Conservation (phyloP, 2,329 filamentous ascomycete genomes). For the Epichloe sibirici region DNA sequence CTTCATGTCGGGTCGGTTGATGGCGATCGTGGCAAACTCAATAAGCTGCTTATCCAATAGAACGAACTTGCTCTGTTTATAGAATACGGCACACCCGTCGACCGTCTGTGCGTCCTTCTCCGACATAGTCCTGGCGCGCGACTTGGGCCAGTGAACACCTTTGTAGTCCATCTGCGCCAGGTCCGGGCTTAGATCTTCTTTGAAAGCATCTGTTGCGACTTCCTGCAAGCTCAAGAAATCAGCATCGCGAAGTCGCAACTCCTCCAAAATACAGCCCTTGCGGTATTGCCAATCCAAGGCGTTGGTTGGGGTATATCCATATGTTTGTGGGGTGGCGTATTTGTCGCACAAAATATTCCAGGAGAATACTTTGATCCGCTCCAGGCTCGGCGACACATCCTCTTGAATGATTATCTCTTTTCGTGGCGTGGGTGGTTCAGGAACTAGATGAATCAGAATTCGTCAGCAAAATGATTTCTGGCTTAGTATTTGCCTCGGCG, state of each 20-base stretch:
- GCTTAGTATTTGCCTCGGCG: background rate
- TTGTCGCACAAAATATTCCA: constrained; percentile 96
- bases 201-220: constrained; percentile 82
- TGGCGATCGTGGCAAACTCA: constrained; percentile 82
- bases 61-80: constrained; percentile 89
- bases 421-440: constrained; percentile 63
- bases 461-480: background rate
- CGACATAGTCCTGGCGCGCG: constrained; percentile 80
- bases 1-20: constrained; percentile 94
- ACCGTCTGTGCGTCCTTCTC: constrained; percentile 82
- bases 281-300: constrained; percentile 83
- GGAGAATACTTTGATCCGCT: constrained; percentile 75
- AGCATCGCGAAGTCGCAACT: constrained; percentile 66
- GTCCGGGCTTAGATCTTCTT: constrained; percentile 80
- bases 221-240: constrained; percentile 93
- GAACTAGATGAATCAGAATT: constrained; percentile 40
- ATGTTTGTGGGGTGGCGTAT: constrained; percentile 72
- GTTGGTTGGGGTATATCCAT: constrained; percentile 78
- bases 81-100: constrained; percentile 94
- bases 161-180: constrained; percentile 83
- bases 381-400: constrained; percentile 43
- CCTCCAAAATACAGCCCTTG: constrained; percentile 68
- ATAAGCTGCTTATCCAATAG: constrained; percentile 88
- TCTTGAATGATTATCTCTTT: constrained; percentile 68
- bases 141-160: constrained; percentile 85